Conservation (phyloP, 257 asterid genomes). For the Thymus mandschuricus region DNA sequence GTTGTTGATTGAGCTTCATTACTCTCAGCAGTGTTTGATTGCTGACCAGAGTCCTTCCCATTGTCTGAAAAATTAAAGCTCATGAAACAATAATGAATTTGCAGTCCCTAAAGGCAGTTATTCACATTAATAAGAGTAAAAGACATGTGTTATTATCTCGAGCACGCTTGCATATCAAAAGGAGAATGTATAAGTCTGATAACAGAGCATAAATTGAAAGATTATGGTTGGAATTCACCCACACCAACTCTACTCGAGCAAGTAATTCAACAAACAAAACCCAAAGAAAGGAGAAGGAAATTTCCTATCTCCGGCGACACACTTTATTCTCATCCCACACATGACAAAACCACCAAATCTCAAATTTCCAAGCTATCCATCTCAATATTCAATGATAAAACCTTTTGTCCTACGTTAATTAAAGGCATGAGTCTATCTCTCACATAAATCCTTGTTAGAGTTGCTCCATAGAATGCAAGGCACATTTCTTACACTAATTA, state of each 20-base stretch:
- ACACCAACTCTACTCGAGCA: not conserved
- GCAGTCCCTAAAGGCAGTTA: constrained; percentile 6
- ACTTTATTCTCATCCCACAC: constrained; percentile 4
- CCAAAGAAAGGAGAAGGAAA: not conserved
- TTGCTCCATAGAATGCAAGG: constrained; percentile 1
- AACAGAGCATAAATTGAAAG: not conserved
- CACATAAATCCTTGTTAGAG: not conserved
- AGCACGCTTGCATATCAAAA: not conserved
- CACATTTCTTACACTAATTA: constrained; percentile 4
- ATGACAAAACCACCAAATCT: not conserved
- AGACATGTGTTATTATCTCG: constrained; percentile 11
- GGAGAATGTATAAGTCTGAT: constrained; percentile 10
- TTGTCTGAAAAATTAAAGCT: constrained; percentile 54
- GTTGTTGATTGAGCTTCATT: constrained; percentile 53
- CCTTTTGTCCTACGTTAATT: not conserved
- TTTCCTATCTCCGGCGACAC: constrained; percentile 1
- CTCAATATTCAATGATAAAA: not conserved
- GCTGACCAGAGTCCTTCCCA: constrained; percentile 67
- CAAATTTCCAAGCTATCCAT: not conserved
- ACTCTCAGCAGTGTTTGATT: constrained; percentile 47
- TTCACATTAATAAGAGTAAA: constrained; percentile 30
- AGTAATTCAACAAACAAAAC: constrained; percentile 7
- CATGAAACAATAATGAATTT: constrained; percentile 22
- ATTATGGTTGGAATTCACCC: constrained; percentile 2
- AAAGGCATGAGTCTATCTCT: not conserved